Percentiles rank a stretch among this genome's conserved stretches.
Conservation (phyloP, 176 grass and related monocot genomes). For the Rhipidocladum racemiflorum region DNA sequence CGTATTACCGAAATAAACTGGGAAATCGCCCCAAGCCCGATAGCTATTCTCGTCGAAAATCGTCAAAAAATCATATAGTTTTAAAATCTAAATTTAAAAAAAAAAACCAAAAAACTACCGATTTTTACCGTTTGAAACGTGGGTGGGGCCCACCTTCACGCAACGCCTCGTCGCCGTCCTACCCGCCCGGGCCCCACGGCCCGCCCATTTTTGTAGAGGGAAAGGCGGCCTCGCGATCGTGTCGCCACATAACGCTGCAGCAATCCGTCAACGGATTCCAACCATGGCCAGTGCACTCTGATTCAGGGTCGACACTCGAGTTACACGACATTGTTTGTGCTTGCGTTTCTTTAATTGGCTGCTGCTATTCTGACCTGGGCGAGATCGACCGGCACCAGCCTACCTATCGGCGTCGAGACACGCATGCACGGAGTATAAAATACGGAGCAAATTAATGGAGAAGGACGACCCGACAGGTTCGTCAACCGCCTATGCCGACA, state of each 20-base stretch:
- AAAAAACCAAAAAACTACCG: too few relatives aligned
- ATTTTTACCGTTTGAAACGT: too few relatives aligned
- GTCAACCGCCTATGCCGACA: too few relatives aligned
- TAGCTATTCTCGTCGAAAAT: too few relatives aligned
- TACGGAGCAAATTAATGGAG: too few relatives aligned
- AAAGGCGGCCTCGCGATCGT: background rate
- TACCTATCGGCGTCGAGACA: background rate
- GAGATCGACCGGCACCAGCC: background rate
- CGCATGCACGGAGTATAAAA: background rate
- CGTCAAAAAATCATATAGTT: too few relatives aligned
- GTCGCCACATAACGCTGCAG: background rate
- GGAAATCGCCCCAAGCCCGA: too few relatives aligned
- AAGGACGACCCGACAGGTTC: background rate
- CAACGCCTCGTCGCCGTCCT: background rate
- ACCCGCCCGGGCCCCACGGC: background rate
- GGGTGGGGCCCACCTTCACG: background rate
- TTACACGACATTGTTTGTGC: background rate
- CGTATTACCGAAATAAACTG: too few relatives aligned
- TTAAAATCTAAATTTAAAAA: too few relatives aligned
- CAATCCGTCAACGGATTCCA: background rate
- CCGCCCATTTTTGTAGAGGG: background rate
- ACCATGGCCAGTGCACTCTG: background rate
- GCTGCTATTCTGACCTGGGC: background rate
- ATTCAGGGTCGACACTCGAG: conserved; percentile 13
- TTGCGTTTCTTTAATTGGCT: background rate